A percentile compares a stretch with the other conserved stretches of the same genome.
These are phyloP conservation scores for Venturiaceae sp. DNA, from an alignment of 2,329 filamentous ascomycete species.

Conservation along the genomic window DNA sequence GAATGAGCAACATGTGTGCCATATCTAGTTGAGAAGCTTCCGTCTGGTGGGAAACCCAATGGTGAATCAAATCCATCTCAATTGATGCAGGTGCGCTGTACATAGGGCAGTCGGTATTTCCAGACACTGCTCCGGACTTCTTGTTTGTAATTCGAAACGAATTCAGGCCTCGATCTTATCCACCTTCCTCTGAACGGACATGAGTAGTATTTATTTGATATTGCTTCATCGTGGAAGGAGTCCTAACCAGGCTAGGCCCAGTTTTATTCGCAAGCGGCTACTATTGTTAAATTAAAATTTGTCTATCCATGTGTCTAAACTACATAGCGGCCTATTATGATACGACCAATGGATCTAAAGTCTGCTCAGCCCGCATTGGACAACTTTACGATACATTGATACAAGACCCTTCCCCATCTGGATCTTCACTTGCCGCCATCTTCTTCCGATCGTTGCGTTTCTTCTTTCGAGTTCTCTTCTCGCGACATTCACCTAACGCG, in stretches of 20 bases:
- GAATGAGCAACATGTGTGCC: too few species aligned
- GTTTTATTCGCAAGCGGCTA: background rate
- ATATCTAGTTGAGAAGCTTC: too few species aligned
- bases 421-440: background rate
- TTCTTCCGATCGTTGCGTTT: background rate
- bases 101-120: background rate
- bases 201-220: background rate
- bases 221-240: background rate
- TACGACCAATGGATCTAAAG: background rate
- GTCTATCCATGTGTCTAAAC: background rate
- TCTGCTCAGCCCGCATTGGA: background rate
- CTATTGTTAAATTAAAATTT: background rate
- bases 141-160: background rate
- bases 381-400: background rate
- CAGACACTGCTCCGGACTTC: background rate
- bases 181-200: background rate
- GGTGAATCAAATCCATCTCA: too few species aligned
- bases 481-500: background rate
- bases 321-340: background rate
- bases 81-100: too few species aligned
- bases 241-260: background rate
- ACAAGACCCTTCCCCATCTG: background rate
- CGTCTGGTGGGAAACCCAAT: too few species aligned
- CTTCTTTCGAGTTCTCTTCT: background rate
- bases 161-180: background rate